Evolutionary conservation across 176 grass and related monocot species (phyloP).

Genomic region (Eleusine coracana): DNA sequence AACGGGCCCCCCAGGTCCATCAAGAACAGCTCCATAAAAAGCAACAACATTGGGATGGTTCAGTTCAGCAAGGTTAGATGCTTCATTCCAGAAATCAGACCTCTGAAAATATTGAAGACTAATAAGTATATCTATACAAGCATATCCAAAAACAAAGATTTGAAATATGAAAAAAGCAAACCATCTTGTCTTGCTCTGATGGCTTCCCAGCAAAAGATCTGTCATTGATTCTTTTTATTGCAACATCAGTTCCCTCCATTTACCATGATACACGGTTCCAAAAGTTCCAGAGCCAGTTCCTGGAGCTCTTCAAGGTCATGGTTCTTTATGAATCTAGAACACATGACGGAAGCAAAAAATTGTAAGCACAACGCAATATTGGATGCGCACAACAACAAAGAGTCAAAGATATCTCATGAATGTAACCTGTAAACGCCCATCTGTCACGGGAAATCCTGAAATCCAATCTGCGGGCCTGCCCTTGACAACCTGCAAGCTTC

Average conservation of each 20-base stretch:
- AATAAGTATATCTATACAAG: slow-evolving; percentile 20
- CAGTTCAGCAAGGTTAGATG: slow-evolving; percentile 83
- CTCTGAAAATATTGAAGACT: slow-evolving; percentile 52
- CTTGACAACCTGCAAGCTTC: slow-evolving; percentile 55
- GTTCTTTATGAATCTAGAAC: slow-evolving; percentile 95
- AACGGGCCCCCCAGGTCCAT: slow-evolving; percentile 86
- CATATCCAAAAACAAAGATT: not conserved
- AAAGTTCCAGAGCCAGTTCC: slow-evolving; percentile 98
- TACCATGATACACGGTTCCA: slow-evolving; percentile 99
- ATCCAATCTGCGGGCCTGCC: slow-evolving; percentile 55
- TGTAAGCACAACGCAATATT: slow-evolving; percentile 2
- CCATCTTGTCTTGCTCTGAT: slow-evolving; percentile 96
- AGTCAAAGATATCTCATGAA: slow-evolving; percentile 7
- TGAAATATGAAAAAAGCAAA: slow-evolving; percentile 37
- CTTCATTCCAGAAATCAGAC: slow-evolving; percentile 98
- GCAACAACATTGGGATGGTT: slow-evolving; percentile 97
- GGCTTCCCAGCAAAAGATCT: slow-evolving; percentile 90
- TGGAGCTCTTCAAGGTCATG: slow-evolving; percentile 91
- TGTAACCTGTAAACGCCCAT: slow-evolving; percentile 86
- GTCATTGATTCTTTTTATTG: slow-evolving; percentile 95
- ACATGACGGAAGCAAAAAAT: slow-evolving; percentile 22
- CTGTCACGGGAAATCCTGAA: slow-evolving; percentile 56
- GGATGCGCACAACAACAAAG: not conserved
- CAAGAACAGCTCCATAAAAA: slow-evolving; percentile 94
- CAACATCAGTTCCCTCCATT: slow-evolving; percentile 98